Evolutionary conservation across 2,329 filamentous ascomycete genomes (phyloP), one percentile per base, ranked within the genome.

Genomic region (Verticillium longisporum): DNA sequence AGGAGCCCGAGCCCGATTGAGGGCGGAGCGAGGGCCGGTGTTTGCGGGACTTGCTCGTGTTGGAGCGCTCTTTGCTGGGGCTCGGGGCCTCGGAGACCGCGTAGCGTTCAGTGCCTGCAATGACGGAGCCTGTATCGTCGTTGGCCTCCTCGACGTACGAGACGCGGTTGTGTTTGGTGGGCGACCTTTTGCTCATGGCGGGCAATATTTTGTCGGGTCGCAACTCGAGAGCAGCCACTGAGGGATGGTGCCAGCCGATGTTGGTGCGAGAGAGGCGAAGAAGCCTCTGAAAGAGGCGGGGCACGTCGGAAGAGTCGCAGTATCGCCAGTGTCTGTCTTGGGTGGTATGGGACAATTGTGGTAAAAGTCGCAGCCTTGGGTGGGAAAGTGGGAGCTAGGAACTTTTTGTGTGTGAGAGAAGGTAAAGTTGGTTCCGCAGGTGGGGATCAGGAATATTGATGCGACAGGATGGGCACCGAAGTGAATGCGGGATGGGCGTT

Each of bases 121-220:
- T 68, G 38, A 75, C 70, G 60, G 78, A 78, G 53, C 76, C 80
- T 13, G 75, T 72, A 58, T 83, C 81, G 66, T 84, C 80, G 67
- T 83, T 80, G 56, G 74, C 79, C 61, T 84, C 83, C 69, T 84
- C 78, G 61, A 82, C 74, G 68, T 78, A 78, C 61, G 77, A 77
- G 60, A 78, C 72, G 66, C 73, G 67, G 62, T 62, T 65, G 58
- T 63, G 66, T 66, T 72, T 70, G 68, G 64, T 66, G 67, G 68
- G 69, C 61, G 79, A 73, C 80, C 84, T 84, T 69, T 68, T 73
- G 41, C 41, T 50, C 41, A 50, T 50, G 41, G n/a, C 21, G n/a
- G 41, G 41, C 71, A 65, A 63, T 26, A 56, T 63, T 59, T 60
- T 57, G 64, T 58, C n/a, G 31, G 2, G 45, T 37, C 37, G 34